These are phyloP conservation scores for Pleomassaria siparia DNA, from an alignment of 2,329 filamentous ascomycete genomes.

Conservation along the genomic window DNA sequence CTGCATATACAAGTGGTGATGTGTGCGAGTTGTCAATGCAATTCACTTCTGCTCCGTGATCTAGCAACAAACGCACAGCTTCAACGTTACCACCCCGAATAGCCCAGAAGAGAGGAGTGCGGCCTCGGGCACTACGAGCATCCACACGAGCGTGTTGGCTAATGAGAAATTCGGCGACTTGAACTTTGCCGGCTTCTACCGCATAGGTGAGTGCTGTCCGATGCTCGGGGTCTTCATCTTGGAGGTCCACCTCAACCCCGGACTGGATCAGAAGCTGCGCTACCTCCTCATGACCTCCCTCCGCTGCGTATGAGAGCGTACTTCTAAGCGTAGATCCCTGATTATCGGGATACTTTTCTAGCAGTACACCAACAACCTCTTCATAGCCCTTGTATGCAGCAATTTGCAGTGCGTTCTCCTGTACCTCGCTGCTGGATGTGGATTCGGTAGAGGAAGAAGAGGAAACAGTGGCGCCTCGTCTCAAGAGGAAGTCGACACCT, in stretches of 20 bases:
- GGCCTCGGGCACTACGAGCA: not conserved
- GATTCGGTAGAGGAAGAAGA: constrained; percentile 1
- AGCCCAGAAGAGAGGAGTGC: not conserved
- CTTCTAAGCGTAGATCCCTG: not conserved
- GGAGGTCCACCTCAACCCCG: not conserved
- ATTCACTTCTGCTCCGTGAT: not conserved
- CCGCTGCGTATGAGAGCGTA: not conserved
- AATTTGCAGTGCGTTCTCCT: not conserved
- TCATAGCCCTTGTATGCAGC: constrained; percentile 1
- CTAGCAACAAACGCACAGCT: not conserved
- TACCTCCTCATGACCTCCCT: not conserved
- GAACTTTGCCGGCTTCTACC: not conserved
- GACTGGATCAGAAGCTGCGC: not conserved
- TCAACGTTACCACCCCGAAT: not conserved
- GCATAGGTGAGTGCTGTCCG: not conserved
- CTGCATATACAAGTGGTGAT: not conserved
- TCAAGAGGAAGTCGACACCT: constrained; percentile 3
- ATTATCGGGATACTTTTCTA: constrained; percentile 2
- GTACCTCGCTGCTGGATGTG: not conserved
- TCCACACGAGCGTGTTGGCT: not conserved
- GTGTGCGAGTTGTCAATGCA: not conserved
- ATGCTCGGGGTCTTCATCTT: not conserved
- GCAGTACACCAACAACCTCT: not conserved
- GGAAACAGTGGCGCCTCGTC: constrained; percentile 1
- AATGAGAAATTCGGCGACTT: not conserved